Conservation (phyloP, 139 green algal species). For the Coccomyxa sp. region DNA sequence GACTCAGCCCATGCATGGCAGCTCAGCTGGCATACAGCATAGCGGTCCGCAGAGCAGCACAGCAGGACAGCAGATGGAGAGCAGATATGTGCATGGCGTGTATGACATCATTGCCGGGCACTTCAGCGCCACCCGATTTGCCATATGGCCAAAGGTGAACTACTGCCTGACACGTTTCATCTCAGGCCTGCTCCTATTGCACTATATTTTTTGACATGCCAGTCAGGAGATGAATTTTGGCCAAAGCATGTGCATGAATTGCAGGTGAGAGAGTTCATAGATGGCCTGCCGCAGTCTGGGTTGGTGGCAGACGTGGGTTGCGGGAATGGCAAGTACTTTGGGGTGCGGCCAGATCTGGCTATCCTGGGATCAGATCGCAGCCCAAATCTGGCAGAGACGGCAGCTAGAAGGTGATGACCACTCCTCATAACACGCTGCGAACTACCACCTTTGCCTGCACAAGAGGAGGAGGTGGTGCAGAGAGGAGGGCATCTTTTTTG, state of each 20-base stretch:
- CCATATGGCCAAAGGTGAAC: conserved; percentile 74
- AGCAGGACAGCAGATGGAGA: conserved; percentile 44
- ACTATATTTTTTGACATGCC: too few species aligned
- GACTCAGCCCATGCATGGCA: neutral
- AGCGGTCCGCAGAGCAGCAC: conserved; percentile 22
- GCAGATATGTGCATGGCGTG: conserved; percentile 73
- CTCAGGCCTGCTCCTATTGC: too few species aligned
- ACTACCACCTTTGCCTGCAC: too few species aligned
- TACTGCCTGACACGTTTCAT: neutral
- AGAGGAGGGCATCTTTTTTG: too few species aligned
- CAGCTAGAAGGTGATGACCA: neutral
- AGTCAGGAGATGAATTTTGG: neutral
- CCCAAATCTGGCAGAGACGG: conserved; percentile 38
- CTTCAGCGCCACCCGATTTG: conserved; percentile 91
- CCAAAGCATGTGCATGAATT: neutral
- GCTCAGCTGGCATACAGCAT: neutral
- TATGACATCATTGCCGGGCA: conserved; percentile 96
- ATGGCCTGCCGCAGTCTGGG: conserved; percentile 50
- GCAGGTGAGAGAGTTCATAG: conserved; percentile 80
- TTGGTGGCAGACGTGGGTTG: conserved; percentile 91
- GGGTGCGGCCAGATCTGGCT: conserved; percentile 63
- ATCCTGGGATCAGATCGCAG: conserved; percentile 74
- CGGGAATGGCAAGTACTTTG: conserved; percentile 98
- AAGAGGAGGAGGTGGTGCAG: too few species aligned
- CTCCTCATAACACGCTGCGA: too few species aligned